phyloP scores from a whole-genome alignment of 2,329 filamentous ascomycete species.

The Calonectria pseudoreteaudii region DNA sequence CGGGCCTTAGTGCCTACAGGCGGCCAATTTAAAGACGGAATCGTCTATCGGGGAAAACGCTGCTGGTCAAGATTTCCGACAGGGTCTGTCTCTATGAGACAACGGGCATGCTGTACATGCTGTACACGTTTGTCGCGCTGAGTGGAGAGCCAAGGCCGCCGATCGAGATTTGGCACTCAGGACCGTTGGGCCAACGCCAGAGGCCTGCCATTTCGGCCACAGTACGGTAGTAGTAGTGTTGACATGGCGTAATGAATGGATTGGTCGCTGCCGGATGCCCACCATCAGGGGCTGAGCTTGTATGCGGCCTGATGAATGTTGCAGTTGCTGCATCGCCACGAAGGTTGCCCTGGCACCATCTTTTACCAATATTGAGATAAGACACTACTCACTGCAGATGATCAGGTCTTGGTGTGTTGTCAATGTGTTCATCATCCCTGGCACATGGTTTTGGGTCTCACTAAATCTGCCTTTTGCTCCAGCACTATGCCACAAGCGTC shows the following conservation, averaged over 20 bases:
- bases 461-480: not conserved
- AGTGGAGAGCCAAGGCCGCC: not conserved
- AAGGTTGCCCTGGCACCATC: not conserved
- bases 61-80: not conserved
- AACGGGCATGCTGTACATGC: not conserved
- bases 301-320: not conserved
- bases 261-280: not conserved
- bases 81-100: not conserved
- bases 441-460: not conserved
- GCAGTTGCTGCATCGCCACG: not conserved
- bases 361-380: not conserved
- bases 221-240: not conserved
- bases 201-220: not conserved
- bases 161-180: not conserved
- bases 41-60: not conserved
- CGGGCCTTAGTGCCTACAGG: not conserved
- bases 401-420: not conserved
- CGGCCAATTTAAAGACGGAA: not conserved
- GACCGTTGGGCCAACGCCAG: not conserved
- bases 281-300: not conserved
- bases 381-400: not conserved
- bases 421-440: not conserved
- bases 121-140: not conserved
- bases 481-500: constrained; percentile 3
- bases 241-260: not conserved